Conservation (phyloP, 2,329 filamentous ascomycete species). For the Cryphonectria naterciae region DNA sequence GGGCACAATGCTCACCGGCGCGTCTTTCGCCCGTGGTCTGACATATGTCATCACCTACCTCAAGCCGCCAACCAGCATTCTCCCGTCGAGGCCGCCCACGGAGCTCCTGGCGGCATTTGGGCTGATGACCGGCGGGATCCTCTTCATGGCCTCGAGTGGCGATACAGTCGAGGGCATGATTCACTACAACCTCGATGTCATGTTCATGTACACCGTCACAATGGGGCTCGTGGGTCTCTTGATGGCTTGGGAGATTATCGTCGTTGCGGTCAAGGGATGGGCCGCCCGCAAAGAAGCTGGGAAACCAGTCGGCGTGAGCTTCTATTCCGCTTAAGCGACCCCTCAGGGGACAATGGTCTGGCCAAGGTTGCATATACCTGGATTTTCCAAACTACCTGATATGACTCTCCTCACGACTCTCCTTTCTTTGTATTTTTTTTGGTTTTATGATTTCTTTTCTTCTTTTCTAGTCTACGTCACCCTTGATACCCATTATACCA, state of each 20-base stretch:
- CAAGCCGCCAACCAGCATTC: slow-evolving; percentile 76
- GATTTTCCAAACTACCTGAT: background rate
- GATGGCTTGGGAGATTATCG: slow-evolving; percentile 81
- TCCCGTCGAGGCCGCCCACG: slow-evolving; percentile 84
- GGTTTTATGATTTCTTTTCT: background rate
- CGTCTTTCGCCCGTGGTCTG: slow-evolving; percentile 74
- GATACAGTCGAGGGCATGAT: slow-evolving; percentile 81
- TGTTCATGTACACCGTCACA: slow-evolving; percentile 90
- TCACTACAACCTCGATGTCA: slow-evolving; percentile 77
- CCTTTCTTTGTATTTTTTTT: background rate
- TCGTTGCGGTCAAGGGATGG: slow-evolving; percentile 88
- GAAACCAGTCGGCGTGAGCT: slow-evolving; percentile 19
- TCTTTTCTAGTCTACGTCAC: slow-evolving; percentile 12
- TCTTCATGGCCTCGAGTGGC: slow-evolving; percentile 85
- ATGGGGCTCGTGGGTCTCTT: slow-evolving; percentile 82
- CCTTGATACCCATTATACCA: slow-evolving; percentile 30
- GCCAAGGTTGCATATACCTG: background rate
- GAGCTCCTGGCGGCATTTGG: slow-evolving; percentile 89
- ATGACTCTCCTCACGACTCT: background rate
- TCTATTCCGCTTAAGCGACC: slow-evolving; percentile 19
- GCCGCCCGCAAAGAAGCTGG: slow-evolving; percentile 58
- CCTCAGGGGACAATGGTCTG: background rate
- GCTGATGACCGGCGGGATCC: slow-evolving; percentile 80
- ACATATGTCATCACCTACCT: slow-evolving; percentile 84
- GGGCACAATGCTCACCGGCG: slow-evolving; percentile 82